Conservation (phyloP, 108 stramenopile genomes). For the Skeletonema menzelii region DNA sequence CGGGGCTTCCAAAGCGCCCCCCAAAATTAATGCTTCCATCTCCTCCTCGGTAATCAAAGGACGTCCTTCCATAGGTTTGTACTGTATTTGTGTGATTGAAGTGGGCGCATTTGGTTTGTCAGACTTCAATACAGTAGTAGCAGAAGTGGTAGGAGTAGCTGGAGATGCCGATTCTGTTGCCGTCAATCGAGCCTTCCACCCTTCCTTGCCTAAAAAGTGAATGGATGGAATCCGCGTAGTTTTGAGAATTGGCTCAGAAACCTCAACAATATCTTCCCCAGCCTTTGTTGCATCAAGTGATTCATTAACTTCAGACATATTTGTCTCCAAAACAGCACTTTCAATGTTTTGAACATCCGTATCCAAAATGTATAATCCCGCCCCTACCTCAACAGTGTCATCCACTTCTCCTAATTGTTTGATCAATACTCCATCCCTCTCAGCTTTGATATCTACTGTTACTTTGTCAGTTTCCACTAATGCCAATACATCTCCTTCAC, state of each 20-base stretch:
- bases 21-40: constrained; percentile 87
- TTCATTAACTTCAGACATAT: constrained; percentile 29
- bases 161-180: constrained; percentile 1
- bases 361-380: constrained; percentile 76
- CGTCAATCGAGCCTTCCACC: constrained; percentile 55
- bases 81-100: constrained; percentile 20
- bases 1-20: constrained; percentile 78
- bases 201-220: constrained; percentile 91
- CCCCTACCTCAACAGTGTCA: constrained; percentile 84
- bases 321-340: constrained; percentile 21
- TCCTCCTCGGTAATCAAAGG: constrained; percentile 85
- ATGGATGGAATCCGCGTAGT: constrained; percentile 73
- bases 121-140: constrained; percentile 6
- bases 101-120: constrained; percentile 27
- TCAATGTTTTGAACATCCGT: constrained; percentile 60
- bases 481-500: constrained; percentile 85
- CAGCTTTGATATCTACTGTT: constrained; percentile 91
- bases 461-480: constrained; percentile 94
- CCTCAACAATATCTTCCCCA: constrained; percentile 8
- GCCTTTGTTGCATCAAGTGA: constrained; percentile 3
- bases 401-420: constrained; percentile 76
- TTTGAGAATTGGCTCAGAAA: constrained; percentile 18
- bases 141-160: constrained; percentile 6
- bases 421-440: constrained; percentile 72
- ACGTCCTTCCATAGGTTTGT: constrained; percentile 80